Base-by-base conservation (phyloP, 2,329 filamentous ascomycete species). In the Simplicillium aogashimaense region DNA sequence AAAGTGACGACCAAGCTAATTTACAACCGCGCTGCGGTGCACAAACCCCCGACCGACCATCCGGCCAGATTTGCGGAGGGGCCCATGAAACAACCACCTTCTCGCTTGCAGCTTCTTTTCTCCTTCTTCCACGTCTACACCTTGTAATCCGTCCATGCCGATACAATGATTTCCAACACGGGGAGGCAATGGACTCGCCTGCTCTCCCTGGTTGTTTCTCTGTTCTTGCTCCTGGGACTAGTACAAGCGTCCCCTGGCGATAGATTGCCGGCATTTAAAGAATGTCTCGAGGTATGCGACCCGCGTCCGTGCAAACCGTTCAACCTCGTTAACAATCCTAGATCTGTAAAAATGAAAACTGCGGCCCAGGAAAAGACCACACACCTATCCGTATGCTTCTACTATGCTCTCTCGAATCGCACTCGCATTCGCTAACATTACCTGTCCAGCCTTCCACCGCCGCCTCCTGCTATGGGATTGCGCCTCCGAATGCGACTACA, bases 401-500 rank as follows among this genome's bases (percentile, higher is more conserved):
- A 38, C 35, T 31, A n/a, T n/a, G n/a, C n/a, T n/a, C 13, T 12
- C 29, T 18, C 18, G 33, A 40, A 38, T 40, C 36, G 44, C 47
- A 43, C 29, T 33, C 15, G 41, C 39, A 50, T 29, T 28, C 43
- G 38, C 42, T 43, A 17, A 35, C 14, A 20, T 7, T 13, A 17
- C 6, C 39, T 6, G 20, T 3, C 35, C 28, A 95, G 88, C 92
- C 47, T 59, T 95, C 51, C 78, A 85, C 63, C 88, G 83, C 58
- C 86, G 86, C 46, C 72, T 97, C 50, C 80, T 97, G 55, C 67
- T 95, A 60, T 98, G 92, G 92, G 80, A 79, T 58, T 98, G 92
- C 66, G 77, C 84, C 45, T 73, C 84, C 56, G 90, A 98, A 74
- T 98, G 92, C 78, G 89, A 98, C 70, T 94, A 98, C 69, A 83